A percentile compares a stretch with the other conserved stretches of the same genome.
phyloP scores from a whole-genome alignment of 192 early-diverging fungal genomes.

The Endogone sp. region DNA sequence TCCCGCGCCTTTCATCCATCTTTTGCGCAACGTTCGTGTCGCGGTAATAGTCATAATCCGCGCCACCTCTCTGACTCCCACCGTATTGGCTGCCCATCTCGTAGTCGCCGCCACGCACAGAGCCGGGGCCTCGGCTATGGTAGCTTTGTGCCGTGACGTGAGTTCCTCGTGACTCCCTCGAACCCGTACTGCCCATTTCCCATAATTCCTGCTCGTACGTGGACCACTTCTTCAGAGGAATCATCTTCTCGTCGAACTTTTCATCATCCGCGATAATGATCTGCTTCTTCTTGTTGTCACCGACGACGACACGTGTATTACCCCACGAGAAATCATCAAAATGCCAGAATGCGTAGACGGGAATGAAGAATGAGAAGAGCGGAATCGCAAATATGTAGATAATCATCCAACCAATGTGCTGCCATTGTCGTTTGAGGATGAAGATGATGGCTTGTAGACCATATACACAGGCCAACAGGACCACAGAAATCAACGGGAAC shows the following conservation, averaged over 20 bases:
- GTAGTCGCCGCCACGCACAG: constrained; percentile 11
- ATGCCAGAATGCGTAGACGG: constrained; percentile 97
- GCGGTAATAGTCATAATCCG: constrained; percentile 17
- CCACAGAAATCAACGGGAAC: constrained; percentile 77
- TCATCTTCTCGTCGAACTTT: constrained; percentile 80
- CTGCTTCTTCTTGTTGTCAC: constrained; percentile 59
- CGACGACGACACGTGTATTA: constrained; percentile 84
- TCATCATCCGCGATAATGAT: constrained; percentile 63
- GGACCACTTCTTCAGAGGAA: constrained; percentile 84
- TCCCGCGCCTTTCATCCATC: constrained; percentile 7
- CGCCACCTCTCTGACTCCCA: neutral
- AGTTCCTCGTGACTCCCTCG: constrained; percentile 32
- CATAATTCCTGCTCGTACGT: constrained; percentile 81
- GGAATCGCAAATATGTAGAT: constrained; percentile 90
- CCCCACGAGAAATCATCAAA: constrained; percentile 99
- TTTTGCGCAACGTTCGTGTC: constrained; percentile 18
- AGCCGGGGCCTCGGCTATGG: constrained; percentile 28
- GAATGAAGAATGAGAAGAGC: constrained; percentile 88
- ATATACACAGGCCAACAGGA: constrained; percentile 79
- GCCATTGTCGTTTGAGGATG: constrained; percentile 73
- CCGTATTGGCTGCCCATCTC: constrained; percentile 26
- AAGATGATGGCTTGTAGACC: constrained; percentile 88
- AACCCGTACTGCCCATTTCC: constrained; percentile 54
- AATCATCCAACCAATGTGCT: constrained; percentile 79
- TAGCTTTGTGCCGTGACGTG: constrained; percentile 35